Conservation (phyloP, 768 basidiomycete species). For the Macrolepiota dolichaula region DNA sequence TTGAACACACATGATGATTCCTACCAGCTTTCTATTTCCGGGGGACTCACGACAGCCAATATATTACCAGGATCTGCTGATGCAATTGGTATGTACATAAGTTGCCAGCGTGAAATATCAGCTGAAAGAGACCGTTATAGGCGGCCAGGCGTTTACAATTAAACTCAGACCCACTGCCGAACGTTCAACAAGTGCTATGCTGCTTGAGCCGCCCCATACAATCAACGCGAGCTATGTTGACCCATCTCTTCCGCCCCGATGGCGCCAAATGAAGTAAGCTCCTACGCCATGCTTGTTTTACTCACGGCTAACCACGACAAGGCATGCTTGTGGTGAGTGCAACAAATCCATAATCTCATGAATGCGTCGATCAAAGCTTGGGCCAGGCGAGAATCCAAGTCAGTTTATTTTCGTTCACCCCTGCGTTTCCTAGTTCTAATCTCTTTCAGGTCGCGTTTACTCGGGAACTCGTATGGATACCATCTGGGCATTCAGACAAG, state of each 20-base stretch:
- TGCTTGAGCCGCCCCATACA: slow-evolving; percentile 69
- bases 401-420: slow-evolving; percentile 15
- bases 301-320: slow-evolving; percentile 15
- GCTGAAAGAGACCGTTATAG: slow-evolving; percentile 24
- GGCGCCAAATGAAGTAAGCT: slow-evolving; percentile 73
- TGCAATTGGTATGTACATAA: slow-evolving; percentile 42
- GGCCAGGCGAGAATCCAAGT: slow-evolving; percentile 56
- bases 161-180: slow-evolving; percentile 74
- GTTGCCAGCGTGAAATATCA: not conserved
- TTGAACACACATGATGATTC: slow-evolving; percentile 76
- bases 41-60: slow-evolving; percentile 77
- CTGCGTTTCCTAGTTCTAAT: slow-evolving; percentile 7
- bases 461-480: slow-evolving; percentile 59
- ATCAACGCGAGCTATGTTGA: slow-evolving; percentile 41
- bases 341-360: not conserved
- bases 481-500: slow-evolving; percentile 60
- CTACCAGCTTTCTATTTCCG: slow-evolving; percentile 60
- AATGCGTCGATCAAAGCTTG: not conserved
- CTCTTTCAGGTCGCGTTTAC: slow-evolving; percentile 38
- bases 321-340: slow-evolving; percentile 45
- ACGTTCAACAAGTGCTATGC: slow-evolving; percentile 67
- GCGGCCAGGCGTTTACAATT: slow-evolving; percentile 82
- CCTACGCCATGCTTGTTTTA: not conserved
- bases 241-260: slow-evolving; percentile 41
- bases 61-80: slow-evolving; percentile 72